phyloP scores from a whole-genome alignment of 257 asterid genomes.

The Solanum sitiens region DNA sequence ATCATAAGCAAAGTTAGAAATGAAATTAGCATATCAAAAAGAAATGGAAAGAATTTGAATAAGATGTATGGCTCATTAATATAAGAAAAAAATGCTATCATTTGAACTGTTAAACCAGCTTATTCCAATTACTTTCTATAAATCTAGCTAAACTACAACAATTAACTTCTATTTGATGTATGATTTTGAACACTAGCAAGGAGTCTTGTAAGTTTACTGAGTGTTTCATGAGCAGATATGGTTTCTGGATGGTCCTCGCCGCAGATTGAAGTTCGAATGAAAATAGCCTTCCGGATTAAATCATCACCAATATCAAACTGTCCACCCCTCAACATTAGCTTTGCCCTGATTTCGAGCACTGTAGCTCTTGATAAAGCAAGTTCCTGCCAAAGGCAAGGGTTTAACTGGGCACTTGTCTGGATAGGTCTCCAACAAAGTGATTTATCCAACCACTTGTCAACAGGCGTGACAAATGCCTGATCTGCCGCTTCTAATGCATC shows the following conservation, averaged over 20 bases:
- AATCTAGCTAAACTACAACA: neutral
- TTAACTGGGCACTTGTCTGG: slow-evolving; percentile 75
- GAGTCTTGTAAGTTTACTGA: slow-evolving; percentile 68
- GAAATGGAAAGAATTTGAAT: neutral
- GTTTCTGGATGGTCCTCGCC: slow-evolving; percentile 95
- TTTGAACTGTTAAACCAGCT: neutral
- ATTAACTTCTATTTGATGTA: slow-evolving; percentile 22
- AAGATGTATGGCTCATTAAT: slow-evolving; percentile 1
- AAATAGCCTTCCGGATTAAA: slow-evolving; percentile 74
- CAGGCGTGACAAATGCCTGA: slow-evolving; percentile 63
- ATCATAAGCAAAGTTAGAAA: neutral
- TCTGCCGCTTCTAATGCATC: slow-evolving; percentile 79
- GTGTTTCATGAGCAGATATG: slow-evolving; percentile 78
- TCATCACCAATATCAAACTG: slow-evolving; percentile 79
- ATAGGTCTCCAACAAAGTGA: slow-evolving; percentile 83
- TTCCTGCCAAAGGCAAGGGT: slow-evolving; percentile 91
- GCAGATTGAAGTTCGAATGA: slow-evolving; percentile 68
- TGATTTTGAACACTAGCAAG: slow-evolving; percentile 60
- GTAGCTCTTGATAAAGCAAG: slow-evolving; percentile 83
- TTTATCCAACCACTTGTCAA: slow-evolving; percentile 77
- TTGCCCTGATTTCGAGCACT: slow-evolving; percentile 77
- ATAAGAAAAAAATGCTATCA: neutral
- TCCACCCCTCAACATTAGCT: slow-evolving; percentile 89
- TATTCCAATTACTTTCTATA: neutral
- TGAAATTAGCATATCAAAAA: neutral